Evolutionary conservation across 495 filamentous ascomycete species (phyloP), one percentile per base, ranked within the genome.

Genomic region (Sabuloglossum arenarium): DNA sequence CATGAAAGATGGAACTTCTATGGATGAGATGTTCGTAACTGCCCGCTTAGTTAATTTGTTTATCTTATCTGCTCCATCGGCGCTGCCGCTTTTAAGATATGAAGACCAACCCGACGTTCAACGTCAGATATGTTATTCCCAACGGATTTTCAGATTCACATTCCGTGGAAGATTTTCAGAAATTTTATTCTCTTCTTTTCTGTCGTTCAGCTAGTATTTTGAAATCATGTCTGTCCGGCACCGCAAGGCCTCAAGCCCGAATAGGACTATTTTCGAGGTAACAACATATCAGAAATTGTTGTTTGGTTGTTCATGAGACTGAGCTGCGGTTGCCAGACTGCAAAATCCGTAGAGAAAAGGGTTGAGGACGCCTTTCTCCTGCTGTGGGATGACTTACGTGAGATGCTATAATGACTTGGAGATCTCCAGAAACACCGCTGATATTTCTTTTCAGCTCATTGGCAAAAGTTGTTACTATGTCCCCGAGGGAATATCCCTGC

Each of bases 371-470:
- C 47, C 11, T 25, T 58, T 16, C 10, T 39, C 14, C 4, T 55
- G 29, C 24, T 54, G 5, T 58, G 56, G 56, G 46, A 58, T n/a
- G 56, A 58, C 21, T 30, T 58, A 28, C 56, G 39, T 30, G 24
- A 32, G 29, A 58, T 43, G 21, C 56, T 23, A 5, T 21, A n/a
- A n/a, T 3, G 5, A 43, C 16, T 23, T n/a, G 4, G 4, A 5
- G 30, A 25, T 27, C 51, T 46, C 42, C 16, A 19, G 42, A n/a
- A n/a, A 46, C 6, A 8, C 5, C 16, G 42, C 42, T 46, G 42
- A 46, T 46, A 46, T 46, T n/a, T 46, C 6, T 46, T 23, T 46
- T n/a, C 16, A 47, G 45, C 45, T 6, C 45, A 14, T 12, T 47
- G 45, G 45, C 45, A 47, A 47, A 47, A n/a, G 45, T 47, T n/a